phyloP scores from a whole-genome alignment of 192 early-diverging fungal species.

The Coemansia erecta region DNA sequence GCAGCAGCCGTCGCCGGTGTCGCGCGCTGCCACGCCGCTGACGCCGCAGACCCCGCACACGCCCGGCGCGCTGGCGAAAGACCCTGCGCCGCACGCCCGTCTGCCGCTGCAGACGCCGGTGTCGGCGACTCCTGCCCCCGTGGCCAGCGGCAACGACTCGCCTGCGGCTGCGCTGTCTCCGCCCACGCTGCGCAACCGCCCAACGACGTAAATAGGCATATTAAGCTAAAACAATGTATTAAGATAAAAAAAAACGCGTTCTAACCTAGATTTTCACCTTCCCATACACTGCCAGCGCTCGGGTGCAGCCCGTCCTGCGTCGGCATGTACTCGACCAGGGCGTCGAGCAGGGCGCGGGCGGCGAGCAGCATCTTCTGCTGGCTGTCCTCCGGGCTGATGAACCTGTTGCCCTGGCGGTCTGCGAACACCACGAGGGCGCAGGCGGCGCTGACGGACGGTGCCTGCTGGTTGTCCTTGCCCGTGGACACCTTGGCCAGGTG shows the following conservation, averaged over 20 bases:
- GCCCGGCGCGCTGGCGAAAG: too few species aligned
- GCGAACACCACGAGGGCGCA: conserved; percentile 83
- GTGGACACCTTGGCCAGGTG: conserved; percentile 69
- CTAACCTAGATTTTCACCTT: too few species aligned
- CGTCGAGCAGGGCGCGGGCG: conserved; percentile 21
- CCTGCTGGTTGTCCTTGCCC: conserved; percentile 7
- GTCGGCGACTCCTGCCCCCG: not conserved
- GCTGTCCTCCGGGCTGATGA: conserved; percentile 56
- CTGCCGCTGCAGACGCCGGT: not conserved
- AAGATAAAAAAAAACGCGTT: too few species aligned
- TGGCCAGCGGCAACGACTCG: not conserved
- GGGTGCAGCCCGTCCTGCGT: conserved; percentile 31
- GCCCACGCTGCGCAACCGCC: not conserved
- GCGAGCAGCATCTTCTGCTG: conserved; percentile 1
- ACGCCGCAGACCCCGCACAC: too few species aligned
- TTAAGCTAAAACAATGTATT: too few species aligned
- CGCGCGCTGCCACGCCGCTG: too few species aligned
- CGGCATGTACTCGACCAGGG: conserved; percentile 20
- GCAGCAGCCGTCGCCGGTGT: too few species aligned
- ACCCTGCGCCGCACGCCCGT: too few species aligned
- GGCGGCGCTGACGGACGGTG: conserved; percentile 63
- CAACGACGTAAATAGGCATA: not conserved
- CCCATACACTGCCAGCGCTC: conserved; percentile 34
- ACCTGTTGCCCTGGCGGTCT: conserved; percentile 65
- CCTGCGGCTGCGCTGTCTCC: not conserved